Evolutionary conservation across 2,329 filamentous ascomycete genomes (phyloP).

Genomic region (Zasmidium citrigriseum): DNA sequence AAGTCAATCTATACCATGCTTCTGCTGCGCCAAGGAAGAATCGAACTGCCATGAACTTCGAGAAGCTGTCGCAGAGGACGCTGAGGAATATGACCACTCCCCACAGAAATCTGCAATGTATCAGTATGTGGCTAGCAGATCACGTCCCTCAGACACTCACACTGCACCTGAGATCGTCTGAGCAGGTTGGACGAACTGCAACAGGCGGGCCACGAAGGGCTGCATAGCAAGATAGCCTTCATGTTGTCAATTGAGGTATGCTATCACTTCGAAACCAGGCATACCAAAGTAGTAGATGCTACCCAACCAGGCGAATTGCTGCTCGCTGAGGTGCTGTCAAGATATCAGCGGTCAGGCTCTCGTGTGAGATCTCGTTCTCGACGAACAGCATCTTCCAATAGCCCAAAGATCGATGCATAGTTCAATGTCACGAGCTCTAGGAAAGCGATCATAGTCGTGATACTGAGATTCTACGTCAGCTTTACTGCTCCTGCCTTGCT

Average conservation of each 20-base stretch:
- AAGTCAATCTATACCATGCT: neutral
- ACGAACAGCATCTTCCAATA: neutral
- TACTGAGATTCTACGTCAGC: neutral
- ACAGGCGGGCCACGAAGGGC: neutral
- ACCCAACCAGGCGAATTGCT: neutral
- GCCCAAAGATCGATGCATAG: neutral
- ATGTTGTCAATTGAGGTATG: neutral
- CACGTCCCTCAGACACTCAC: neutral
- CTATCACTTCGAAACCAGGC: neutral
- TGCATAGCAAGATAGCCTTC: neutral
- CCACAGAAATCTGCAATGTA: neutral
- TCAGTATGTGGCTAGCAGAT: neutral
- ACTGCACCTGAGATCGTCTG: neutral
- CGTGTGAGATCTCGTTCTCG: neutral
- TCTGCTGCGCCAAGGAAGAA: neutral
- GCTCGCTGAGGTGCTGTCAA: neutral
- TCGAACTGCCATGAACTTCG: neutral
- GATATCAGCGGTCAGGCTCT: neutral
- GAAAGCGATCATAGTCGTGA: neutral
- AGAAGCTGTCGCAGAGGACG: neutral
- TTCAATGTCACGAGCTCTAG: neutral
- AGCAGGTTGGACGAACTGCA: neutral
- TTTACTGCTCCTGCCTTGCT: neutral
- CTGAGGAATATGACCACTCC: neutral
- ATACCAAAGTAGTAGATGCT: neutral